Conservation (phyloP, 441 rosid species). For the Viola pubescens region DNA sequence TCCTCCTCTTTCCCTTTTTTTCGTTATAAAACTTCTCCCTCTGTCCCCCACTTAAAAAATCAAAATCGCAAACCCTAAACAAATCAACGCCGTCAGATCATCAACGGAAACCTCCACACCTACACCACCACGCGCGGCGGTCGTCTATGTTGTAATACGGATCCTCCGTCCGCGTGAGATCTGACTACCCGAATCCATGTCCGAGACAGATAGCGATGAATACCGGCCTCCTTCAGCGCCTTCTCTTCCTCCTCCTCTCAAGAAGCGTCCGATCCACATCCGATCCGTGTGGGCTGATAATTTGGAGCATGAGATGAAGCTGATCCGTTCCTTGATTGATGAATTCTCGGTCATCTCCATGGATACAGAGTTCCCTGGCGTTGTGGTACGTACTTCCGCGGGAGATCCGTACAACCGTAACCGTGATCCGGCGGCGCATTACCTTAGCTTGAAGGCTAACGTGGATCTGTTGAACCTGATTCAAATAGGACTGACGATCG, state of each 20-base stretch:
- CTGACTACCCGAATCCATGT: no score
- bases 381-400: conserved; percentile 29
- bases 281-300: conserved; percentile 45
- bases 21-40: no score
- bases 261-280: conserved; percentile 10
- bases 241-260: neutral
- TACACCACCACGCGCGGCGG: no score
- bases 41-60: no score
- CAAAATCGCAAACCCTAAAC: no score
- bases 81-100: no score
- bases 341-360: conserved; percentile 39
- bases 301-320: conserved; percentile 32
- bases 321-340: conserved; percentile 40
- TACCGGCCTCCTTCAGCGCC: conserved; percentile 10
- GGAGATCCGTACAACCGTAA: conserved; percentile 17
- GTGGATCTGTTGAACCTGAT: conserved; percentile 51
- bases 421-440: conserved; percentile 24
- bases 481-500: conserved; percentile 48
- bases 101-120: no score
- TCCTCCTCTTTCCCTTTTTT: no score
- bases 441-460: conserved; percentile 42
- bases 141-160: no score
- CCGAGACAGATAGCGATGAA: neutral
- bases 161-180: no score
- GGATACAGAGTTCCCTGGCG: conserved; percentile 69